Evolutionary conservation across 371 early-diverging fungal species (phyloP).

Genomic region (Entomophthora muscae): DNA sequence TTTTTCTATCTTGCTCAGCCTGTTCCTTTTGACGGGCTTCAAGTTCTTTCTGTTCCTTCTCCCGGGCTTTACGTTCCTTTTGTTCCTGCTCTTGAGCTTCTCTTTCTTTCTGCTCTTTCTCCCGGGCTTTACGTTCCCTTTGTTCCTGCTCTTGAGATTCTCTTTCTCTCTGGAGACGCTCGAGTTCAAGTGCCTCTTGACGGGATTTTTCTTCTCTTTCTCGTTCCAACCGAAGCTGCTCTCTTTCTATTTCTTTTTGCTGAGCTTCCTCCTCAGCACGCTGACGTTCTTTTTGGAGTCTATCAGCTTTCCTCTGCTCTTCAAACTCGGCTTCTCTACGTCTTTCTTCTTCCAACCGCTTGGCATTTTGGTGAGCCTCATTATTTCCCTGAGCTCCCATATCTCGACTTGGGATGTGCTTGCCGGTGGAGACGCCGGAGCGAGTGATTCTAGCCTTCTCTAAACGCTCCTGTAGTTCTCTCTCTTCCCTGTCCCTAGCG

Average conservation of each 20-base stretch:
- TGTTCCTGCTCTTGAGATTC: conserved; percentile 13
- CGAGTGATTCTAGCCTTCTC: conserved; percentile 8
- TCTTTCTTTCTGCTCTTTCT: neutral
- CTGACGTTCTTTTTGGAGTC: conserved; percentile 8
- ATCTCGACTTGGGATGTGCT: conserved; percentile 6
- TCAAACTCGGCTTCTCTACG: neutral
- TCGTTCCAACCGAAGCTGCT: conserved; percentile 11
- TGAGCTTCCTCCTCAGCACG: conserved; percentile 14
- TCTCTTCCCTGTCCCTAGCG: neutral
- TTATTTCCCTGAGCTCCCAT: conserved; percentile 3
- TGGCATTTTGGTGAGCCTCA: conserved; percentile 12
- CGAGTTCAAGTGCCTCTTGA: conserved; percentile 13
- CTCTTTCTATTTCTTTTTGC: conserved; percentile 22
- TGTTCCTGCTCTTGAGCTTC: conserved; percentile 1
- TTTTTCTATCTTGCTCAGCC: conserved; percentile 3
- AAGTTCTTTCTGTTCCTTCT: neutral
- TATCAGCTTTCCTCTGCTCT: conserved; percentile 4
- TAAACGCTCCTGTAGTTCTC: neutral
- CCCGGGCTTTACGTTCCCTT: no score
- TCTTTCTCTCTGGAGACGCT: conserved; percentile 10
- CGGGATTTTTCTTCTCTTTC: conserved; percentile 11
- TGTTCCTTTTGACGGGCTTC: neutral
- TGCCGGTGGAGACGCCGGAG: neutral
- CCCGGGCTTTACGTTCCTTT: neutral
- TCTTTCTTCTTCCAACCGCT: conserved; percentile 13